phyloP scores from a whole-genome alignment of 1,139 yeast species.

The Lipomyces yarrowii region DNA sequence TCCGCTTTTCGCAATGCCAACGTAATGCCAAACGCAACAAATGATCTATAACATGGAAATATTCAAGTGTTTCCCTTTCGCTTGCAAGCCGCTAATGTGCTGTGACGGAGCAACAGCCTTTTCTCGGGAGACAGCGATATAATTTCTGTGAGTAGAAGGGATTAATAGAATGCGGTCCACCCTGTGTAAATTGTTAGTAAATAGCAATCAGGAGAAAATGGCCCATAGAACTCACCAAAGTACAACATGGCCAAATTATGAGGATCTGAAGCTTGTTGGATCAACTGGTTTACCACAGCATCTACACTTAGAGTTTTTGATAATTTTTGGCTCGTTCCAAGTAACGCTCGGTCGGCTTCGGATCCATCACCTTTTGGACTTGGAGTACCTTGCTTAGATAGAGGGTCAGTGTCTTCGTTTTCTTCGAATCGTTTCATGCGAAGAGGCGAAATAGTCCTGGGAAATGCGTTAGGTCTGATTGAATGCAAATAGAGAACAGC shows the following conservation, averaged over 20 bases:
- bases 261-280: constrained; percentile 72
- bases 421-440: constrained; percentile 58
- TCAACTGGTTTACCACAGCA: constrained; percentile 79
- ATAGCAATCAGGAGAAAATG: not conserved
- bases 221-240: constrained; percentile 67
- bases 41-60: not conserved
- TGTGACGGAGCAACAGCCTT: not conserved
- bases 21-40: not conserved
- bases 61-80: not conserved
- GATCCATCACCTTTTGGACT: constrained; percentile 51
- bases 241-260: constrained; percentile 73
- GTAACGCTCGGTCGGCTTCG: constrained; percentile 79
- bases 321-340: constrained; percentile 71
- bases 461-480: constrained; percentile 8
- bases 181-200: constrained; percentile 2
- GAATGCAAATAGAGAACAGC: not conserved
- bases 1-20: not conserved
- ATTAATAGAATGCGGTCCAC: constrained; percentile 21
- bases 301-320: constrained; percentile 76
- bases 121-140: not conserved
- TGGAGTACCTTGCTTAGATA: not conserved
- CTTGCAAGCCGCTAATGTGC: not conserved
- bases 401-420: constrained; percentile 44
- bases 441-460: constrained; percentile 41
- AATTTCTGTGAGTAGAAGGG: not conserved